These are phyloP conservation scores for Glycine latifolia DNA, from an alignment of 306 rosid species.

Conservation along the genomic window DNA sequence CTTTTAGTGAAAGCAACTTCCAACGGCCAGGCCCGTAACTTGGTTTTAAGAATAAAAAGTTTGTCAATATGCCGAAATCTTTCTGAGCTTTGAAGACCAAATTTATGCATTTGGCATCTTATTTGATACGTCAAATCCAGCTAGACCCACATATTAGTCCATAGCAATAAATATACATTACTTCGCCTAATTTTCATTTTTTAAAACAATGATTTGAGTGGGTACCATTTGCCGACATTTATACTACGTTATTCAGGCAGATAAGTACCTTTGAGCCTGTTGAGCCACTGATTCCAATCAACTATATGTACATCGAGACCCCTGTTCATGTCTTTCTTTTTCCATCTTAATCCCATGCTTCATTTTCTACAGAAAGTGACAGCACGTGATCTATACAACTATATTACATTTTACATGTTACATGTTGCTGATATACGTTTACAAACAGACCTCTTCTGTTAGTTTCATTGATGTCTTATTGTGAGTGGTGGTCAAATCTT, in stretches of 20 bases:
- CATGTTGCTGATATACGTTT: neutral
- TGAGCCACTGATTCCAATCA: neutral
- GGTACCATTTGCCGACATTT: constrained; percentile 32
- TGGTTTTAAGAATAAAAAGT: neutral
- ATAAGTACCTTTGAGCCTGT: neutral
- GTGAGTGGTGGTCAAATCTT: neutral
- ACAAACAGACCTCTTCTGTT: neutral
- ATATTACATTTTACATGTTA: neutral
- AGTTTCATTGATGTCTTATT: neutral
- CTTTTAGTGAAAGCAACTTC: constrained; percentile 19
- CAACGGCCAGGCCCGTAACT: neutral
- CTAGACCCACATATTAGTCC: constrained; percentile 34
- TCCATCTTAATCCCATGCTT: neutral
- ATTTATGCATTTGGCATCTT: constrained; percentile 38
- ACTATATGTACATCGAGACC: neutral
- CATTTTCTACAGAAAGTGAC: constrained; percentile 15
- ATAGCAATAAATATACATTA: neutral
- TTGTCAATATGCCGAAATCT: constrained; percentile 6
- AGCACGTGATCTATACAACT: neutral
- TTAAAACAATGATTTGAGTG: constrained; percentile 18
- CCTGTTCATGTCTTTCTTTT: neutral
- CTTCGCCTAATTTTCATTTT: neutral
- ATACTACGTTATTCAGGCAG: neutral
- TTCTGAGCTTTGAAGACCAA: neutral
- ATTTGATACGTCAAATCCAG: neutral